Evolutionary conservation across 495 filamentous ascomycete genomes (phyloP), one percentile per base, ranked within the genome.

Genomic region (Aspergillus olivimuriae): DNA sequence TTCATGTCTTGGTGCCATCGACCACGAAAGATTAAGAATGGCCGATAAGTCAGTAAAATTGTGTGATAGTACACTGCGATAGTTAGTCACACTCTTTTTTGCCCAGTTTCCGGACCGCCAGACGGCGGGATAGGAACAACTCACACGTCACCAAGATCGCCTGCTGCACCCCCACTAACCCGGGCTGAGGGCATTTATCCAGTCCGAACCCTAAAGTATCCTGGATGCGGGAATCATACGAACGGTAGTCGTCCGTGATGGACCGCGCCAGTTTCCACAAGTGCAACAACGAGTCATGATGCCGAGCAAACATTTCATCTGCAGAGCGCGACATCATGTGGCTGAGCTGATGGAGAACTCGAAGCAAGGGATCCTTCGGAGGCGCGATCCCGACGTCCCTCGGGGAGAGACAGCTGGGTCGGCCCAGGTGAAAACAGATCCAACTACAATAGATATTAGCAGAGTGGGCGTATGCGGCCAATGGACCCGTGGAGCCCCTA

Each of bases 21-120:
- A 2, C 65, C 68, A 1, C 68, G 60, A 36, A 72, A 69, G 7
- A 73, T 70, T 16, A 73, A 37, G 43, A 73, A 73, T 6, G 68
- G 69, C 0, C 69, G 61, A 40, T 66, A 71, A 1, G 69, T 73
- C 2, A 73, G 51, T 9, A 71, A 60, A 5, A 69, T 46, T 1
- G 56, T 63, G 31, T 63, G 63, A 28, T 70, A 66, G 30, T 71
- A 73, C 3, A 70, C 69, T 73, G 11, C 21, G 0, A 14, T 36
- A 11, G 20, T 26, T 9, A 12, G n/a, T n/a, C 4, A 16, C 8
- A 22, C 1, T 24, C 6, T 19, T 1, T 15, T 15, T 34, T 2
- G 21, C 31, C 8, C 1, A 20, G n/a, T n/a, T n/a, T n/a, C n/a
- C n/a, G n/a, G n/a, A n/a, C n/a, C n/a, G n/a, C n/a, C n/a, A n/a